Evolutionary conservation across 2,329 filamentous ascomycete genomes (phyloP).

Genomic region (Fusarium burgessii): DNA sequence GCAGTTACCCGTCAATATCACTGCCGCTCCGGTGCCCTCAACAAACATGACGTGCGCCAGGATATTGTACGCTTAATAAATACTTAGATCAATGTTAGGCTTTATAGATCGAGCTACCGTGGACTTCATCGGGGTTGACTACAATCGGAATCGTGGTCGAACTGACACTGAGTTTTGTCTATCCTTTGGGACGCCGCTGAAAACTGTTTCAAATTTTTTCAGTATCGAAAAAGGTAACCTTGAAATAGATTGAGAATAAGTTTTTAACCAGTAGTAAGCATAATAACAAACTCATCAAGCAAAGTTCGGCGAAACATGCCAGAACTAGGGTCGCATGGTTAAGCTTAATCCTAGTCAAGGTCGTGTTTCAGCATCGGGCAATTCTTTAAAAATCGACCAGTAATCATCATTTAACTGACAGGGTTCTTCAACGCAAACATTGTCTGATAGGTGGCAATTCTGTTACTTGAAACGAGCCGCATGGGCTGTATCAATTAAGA

Average conservation of each 20-base stretch:
- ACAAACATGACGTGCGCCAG: background rate
- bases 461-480: constrained; percentile 24
- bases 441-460: constrained; percentile 37
- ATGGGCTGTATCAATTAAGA: constrained; percentile 31
- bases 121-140: background rate
- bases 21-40: background rate
- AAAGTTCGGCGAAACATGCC: background rate
- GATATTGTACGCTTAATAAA: background rate
- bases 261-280: background rate
- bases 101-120: background rate
- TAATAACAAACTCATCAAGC: background rate
- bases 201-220: background rate
- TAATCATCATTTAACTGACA: background rate
- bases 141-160: background rate
- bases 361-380: constrained; percentile 25
- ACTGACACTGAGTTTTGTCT: background rate
- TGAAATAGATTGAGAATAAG: background rate
- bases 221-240: too few species aligned
- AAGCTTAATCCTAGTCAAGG: constrained; percentile 33
- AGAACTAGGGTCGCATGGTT: background rate
- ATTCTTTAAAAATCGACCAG: background rate
- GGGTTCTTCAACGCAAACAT: background rate
- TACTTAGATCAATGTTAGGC: background rate
- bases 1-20: background rate
- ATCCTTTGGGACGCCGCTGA: too few species aligned